A percentile compares a stretch with the other conserved stretches of the same genome.
Conservation (phyloP, 306 rosid genomes). For the Prunus mongolica region DNA sequence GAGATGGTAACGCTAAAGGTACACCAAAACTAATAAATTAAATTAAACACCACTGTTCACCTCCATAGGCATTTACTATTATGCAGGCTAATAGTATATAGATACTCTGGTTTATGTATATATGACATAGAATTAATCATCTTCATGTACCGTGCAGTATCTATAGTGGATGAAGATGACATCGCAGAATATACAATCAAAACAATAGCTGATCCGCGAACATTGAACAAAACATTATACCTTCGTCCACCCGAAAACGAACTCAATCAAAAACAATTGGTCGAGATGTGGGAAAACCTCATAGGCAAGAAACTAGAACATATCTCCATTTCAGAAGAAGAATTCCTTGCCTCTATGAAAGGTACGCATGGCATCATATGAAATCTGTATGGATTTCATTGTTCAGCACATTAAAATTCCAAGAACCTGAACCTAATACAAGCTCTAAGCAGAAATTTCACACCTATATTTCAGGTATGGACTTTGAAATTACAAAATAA, state of each 20-base stretch:
- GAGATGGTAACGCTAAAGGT: conserved; percentile 75
- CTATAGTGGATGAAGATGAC: conserved; percentile 36
- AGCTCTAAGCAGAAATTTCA: too few relatives aligned
- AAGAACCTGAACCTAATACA: too few relatives aligned
- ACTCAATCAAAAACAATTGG: conserved; percentile 34
- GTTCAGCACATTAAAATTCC: too few relatives aligned
- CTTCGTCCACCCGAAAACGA: conserved; percentile 29
- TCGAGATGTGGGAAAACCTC: conserved; percentile 46
- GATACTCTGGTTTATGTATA: not conserved
- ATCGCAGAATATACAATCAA: conserved; percentile 30
- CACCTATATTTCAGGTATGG: too few relatives aligned
- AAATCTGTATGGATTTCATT: too few relatives aligned
- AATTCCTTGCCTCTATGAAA: conserved; percentile 13
- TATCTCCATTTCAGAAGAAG: conserved; percentile 1
- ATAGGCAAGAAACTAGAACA: conserved; percentile 40
- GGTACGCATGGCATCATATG: not conserved
- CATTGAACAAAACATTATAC: conserved; percentile 39
- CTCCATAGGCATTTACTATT: too few relatives aligned
- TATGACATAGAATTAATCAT: not conserved
- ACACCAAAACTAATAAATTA: not conserved
- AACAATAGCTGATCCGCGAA: conserved; percentile 41
- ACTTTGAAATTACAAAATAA: too few relatives aligned
- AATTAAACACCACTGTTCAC: too few relatives aligned
- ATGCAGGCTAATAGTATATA: too few relatives aligned
- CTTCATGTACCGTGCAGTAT: not conserved